phyloP scores from a whole-genome alignment of 192 early-diverging fungal species.

The Entomortierella beljakovae region DNA sequence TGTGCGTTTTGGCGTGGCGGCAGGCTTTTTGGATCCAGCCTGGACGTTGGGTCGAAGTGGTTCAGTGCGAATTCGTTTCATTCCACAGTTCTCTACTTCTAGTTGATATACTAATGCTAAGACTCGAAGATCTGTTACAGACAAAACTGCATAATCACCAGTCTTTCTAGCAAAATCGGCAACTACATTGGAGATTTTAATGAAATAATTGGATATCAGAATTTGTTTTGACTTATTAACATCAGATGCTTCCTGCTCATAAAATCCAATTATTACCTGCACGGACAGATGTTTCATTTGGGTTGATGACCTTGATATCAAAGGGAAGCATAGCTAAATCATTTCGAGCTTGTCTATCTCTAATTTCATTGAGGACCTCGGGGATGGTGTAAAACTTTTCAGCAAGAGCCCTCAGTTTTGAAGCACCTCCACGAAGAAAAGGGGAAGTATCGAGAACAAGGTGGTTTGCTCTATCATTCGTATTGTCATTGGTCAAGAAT shows the following conservation, averaged over 20 bases:
- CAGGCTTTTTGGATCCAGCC: slow-evolving; percentile 22
- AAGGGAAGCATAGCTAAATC: slow-evolving; percentile 70
- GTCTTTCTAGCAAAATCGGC: slow-evolving; percentile 89
- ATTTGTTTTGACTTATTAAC: too few species aligned
- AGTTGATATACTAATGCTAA: slow-evolving; percentile 91
- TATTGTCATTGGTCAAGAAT: slow-evolving; percentile 33
- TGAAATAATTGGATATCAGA: too few species aligned
- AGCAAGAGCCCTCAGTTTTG: slow-evolving; percentile 69
- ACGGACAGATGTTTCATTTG: slow-evolving; percentile 73
- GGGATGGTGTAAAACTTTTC: slow-evolving; percentile 86
- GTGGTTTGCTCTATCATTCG: slow-evolving; percentile 56
- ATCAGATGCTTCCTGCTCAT: too few species aligned
- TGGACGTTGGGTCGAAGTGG: slow-evolving; percentile 61
- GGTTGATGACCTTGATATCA: slow-evolving; percentile 68
- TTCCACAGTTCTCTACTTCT: slow-evolving; percentile 83
- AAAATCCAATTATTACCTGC: slow-evolving; percentile 62
- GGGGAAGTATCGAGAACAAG: slow-evolving; percentile 83
- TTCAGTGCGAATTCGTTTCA: slow-evolving; percentile 75
- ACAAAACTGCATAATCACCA: slow-evolving; percentile 88
- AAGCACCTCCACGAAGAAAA: slow-evolving; percentile 70
- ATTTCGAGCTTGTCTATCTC: slow-evolving; percentile 77
- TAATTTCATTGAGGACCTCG: slow-evolving; percentile 88
- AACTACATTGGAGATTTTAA: slow-evolving; percentile 58
- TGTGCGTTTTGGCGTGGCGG: slow-evolving; percentile 23
- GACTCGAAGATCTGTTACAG: slow-evolving; percentile 87